Conservation (phyloP, 108 stramenopile genomes). For the Skeletonema potamos region DNA sequence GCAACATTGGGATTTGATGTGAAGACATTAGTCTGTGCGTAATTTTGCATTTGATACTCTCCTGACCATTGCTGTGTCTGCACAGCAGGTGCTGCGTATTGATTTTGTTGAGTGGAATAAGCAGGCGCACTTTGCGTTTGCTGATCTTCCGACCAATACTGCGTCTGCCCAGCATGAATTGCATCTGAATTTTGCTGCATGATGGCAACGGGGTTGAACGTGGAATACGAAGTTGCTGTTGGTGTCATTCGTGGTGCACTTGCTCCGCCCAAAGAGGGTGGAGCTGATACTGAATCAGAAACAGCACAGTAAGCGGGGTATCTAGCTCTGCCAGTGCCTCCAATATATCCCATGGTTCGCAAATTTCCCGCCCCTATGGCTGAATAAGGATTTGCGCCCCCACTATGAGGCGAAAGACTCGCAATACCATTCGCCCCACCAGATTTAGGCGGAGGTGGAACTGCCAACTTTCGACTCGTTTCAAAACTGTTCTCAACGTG, state of each 20-base stretch:
- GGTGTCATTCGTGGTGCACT: background rate
- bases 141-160: background rate
- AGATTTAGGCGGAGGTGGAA: conserved; percentile 36
- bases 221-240: conserved; percentile 22
- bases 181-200: conserved; percentile 7
- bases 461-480: conserved; percentile 19
- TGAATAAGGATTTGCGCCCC: conserved; percentile 41
- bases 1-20: background rate
- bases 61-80: conserved; percentile 14
- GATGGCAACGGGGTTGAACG: conserved; percentile 18
- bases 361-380: conserved; percentile 11
- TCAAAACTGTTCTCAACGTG: conserved; percentile 51
- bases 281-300: conserved; percentile 32
- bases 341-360: conserved; percentile 12
- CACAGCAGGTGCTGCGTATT: background rate
- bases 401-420: background rate
- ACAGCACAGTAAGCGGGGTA: conserved; percentile 50
- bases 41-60: conserved; percentile 6
- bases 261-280: conserved; percentile 3
- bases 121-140: background rate
- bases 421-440: conserved; percentile 20
- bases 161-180: background rate
- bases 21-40: background rate
- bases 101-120: background rate
- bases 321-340: conserved; percentile 15